Conservation (phyloP, 2,329 filamentous ascomycete genomes). For the Hymenoscyphus scutula region DNA sequence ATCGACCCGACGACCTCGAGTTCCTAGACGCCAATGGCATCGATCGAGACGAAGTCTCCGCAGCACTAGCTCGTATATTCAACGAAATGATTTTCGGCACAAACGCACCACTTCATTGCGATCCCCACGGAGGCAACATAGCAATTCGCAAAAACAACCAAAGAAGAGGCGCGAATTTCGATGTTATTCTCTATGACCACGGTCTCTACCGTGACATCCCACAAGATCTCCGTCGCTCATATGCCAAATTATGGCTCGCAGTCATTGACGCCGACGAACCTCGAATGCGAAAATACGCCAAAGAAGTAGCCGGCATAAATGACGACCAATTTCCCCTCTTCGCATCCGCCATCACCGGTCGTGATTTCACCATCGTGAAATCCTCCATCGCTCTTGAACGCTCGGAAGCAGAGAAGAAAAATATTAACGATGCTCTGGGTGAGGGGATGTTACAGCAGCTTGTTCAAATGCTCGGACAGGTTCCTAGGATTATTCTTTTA, state of each 20-base stretch:
- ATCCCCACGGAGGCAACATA: slow-evolving; percentile 94
- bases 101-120: slow-evolving; percentile 87
- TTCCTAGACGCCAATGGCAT: slow-evolving; percentile 85
- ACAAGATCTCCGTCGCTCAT: slow-evolving; percentile 71
- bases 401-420: slow-evolving; percentile 75
- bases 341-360: slow-evolving; percentile 90
- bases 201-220: slow-evolving; percentile 94
- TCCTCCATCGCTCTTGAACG: slow-evolving; percentile 54
- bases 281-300: slow-evolving; percentile 83
- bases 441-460: slow-evolving; percentile 87
- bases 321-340: slow-evolving; percentile 94
- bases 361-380: slow-evolving; percentile 78
- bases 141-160: slow-evolving; percentile 78
- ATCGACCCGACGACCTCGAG: slow-evolving; percentile 81
- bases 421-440: slow-evolving; percentile 79
- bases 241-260: slow-evolving; percentile 96
- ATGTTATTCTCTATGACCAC: slow-evolving; percentile 94
- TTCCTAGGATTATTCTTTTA: slow-evolving; percentile 87
- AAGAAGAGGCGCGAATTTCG: slow-evolving; percentile 71
- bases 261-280: slow-evolving; percentile 86
- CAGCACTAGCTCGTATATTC: slow-evolving; percentile 86
- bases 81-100: slow-evolving; percentile 99
- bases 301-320: slow-evolving; percentile 82
- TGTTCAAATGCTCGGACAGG: slow-evolving; percentile 81
- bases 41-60: slow-evolving; percentile 92